Percentiles rank a stretch among this genome's conserved stretches.
Evolutionary conservation across 495 filamentous ascomycete species (phyloP).

Genomic region (Bacidia gigantensis): DNA sequence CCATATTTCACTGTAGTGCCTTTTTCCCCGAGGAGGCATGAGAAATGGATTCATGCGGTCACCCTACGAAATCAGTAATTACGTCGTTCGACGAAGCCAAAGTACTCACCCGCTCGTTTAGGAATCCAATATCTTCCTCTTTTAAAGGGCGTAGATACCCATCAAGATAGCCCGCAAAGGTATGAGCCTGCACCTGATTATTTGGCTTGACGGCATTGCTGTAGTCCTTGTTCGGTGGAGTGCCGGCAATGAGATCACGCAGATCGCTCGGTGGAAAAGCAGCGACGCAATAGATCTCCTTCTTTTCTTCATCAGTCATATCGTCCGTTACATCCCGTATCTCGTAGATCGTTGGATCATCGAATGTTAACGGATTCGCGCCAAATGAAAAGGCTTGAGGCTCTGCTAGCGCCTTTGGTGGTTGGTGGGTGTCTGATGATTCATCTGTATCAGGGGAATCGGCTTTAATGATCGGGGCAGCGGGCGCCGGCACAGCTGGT

Average conservation of each 20-base stretch:
- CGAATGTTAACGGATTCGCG: slow-evolving; percentile 78
- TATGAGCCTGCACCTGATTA: slow-evolving; percentile 82
- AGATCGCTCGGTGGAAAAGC: slow-evolving; percentile 70
- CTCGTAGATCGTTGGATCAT: slow-evolving; percentile 89
- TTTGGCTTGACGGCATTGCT: slow-evolving; percentile 74
- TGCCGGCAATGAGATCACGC: slow-evolving; percentile 69
- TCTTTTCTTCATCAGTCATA: slow-evolving; percentile 70
- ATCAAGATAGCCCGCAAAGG: slow-evolving; percentile 78
- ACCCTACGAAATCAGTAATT: slow-evolving; percentile 34
- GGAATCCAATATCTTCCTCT: slow-evolving; percentile 89
- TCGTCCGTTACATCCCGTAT: slow-evolving; percentile 58
- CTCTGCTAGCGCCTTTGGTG: slow-evolving; percentile 59
- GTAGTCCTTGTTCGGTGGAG: slow-evolving; percentile 85
- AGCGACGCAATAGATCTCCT: slow-evolving; percentile 75
- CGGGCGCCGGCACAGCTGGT: slow-evolving; percentile 20
- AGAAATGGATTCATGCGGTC: slow-evolving; percentile 72
- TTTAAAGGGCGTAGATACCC: slow-evolving; percentile 80
- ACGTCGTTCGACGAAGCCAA: neutral
- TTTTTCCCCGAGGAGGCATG: slow-evolving; percentile 73
- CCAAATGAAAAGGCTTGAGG: slow-evolving; percentile 75
- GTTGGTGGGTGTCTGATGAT: slow-evolving; percentile 55
- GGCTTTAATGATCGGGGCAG: slow-evolving; percentile 29
- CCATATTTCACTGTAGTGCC: slow-evolving; percentile 80
- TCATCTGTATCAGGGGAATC: slow-evolving; percentile 42
- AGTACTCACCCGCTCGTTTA: slow-evolving; percentile 56